phyloP scores from a whole-genome alignment of 192 early-diverging fungal species.

The Allomyces macrogynus region DNA sequence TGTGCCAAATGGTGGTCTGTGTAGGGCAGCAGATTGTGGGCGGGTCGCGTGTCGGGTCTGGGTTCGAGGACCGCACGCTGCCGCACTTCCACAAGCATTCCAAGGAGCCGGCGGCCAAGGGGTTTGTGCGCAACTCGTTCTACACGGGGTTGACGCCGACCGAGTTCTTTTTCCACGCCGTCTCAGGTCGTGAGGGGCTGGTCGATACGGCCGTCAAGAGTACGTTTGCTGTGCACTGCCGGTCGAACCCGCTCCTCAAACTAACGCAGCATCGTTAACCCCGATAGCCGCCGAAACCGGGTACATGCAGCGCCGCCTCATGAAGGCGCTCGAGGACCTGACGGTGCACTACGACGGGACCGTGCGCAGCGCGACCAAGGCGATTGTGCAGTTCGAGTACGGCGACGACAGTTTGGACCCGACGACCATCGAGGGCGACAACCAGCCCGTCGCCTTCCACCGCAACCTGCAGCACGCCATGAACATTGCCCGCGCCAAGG shows the following conservation, averaged over 20 bases:
- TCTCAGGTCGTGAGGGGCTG: constrained; percentile 97
- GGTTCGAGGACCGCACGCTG: constrained; percentile 88
- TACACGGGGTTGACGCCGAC: constrained; percentile 84
- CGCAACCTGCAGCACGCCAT: constrained; percentile 53
- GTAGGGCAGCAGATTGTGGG: constrained; percentile 99
- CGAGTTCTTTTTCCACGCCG: constrained; percentile 98
- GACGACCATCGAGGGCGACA: constrained; percentile 71
- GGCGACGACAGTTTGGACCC: constrained; percentile 95
- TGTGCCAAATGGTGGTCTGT: constrained; percentile 99
- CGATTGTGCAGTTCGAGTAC: constrained; percentile 82
- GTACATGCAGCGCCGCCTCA: constrained; percentile 89
- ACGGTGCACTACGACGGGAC: constrained; percentile 86
- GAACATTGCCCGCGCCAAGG: constrained; percentile 6
- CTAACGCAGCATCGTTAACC: too few relatives aligned
- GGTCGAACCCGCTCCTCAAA: too few relatives aligned
- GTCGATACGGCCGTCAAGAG: constrained; percentile 98
- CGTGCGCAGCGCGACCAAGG: constrained; percentile 78
- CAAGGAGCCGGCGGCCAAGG: constrained; percentile 78
- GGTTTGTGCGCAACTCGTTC: constrained; percentile 95
- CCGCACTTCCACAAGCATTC: constrained; percentile 94
- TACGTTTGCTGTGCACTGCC: too few relatives aligned
- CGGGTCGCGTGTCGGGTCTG: constrained; percentile 84
- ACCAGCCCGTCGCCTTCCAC: constrained; percentile 67
- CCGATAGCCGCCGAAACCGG: constrained; percentile 75
- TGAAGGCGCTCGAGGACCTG: constrained; percentile 95